These are phyloP conservation scores for Suillus hirtellus DNA, from an alignment of 768 basidiomycete genomes.

Conservation along the genomic window DNA sequence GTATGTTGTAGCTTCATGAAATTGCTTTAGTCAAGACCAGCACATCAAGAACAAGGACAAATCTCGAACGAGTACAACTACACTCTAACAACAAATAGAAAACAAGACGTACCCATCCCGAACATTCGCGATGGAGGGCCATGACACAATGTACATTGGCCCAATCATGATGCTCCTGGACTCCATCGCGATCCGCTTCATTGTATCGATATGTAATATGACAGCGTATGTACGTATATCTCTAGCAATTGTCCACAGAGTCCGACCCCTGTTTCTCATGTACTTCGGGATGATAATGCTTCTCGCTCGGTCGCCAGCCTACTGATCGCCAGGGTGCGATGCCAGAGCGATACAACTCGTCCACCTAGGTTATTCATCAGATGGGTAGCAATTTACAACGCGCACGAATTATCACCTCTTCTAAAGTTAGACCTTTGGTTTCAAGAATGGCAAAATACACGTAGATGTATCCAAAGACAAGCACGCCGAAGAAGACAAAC, in stretches of 20 bases:
- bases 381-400: not conserved
- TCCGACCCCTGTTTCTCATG: slow-evolving; percentile 27
- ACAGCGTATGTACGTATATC: too few species aligned
- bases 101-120: not conserved
- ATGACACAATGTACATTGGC: too few species aligned
- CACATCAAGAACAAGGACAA: not conserved
- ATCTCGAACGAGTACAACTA: not conserved
- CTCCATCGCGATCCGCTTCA: too few species aligned
- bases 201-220: too few species aligned
- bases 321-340: slow-evolving; percentile 67
- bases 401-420: slow-evolving; percentile 49
- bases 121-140: too few species aligned
- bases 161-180: too few species aligned
- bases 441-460: slow-evolving; percentile 80
- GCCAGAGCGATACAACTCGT: slow-evolving; percentile 71
- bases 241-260: slow-evolving; percentile 16
- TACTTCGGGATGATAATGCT: slow-evolving; percentile 36
- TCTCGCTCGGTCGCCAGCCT: slow-evolving; percentile 53
- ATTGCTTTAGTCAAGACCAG: not conserved
- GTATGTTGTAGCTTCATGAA: not conserved
- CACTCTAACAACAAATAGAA: not conserved
- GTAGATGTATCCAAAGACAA: slow-evolving; percentile 67
- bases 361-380: slow-evolving; percentile 45
- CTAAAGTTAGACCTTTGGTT: slow-evolving; percentile 74
- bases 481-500: slow-evolving; percentile 75